Base-by-base conservation (phyloP, 768 basidiomycete genomes). In the Rhizopogon vinicolor region DNA sequence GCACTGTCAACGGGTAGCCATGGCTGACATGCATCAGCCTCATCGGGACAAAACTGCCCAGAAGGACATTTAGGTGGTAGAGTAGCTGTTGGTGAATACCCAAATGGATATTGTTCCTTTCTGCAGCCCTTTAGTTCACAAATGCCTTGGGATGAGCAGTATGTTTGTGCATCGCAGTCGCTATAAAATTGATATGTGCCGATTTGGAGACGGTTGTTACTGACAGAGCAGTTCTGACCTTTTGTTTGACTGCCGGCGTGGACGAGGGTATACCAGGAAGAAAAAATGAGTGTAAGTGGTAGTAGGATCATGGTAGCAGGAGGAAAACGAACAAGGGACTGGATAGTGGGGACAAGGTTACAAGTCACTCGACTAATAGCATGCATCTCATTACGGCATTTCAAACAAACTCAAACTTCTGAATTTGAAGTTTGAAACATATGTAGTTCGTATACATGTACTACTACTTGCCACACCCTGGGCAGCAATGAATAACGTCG, bases 401-500 rank as follows among this genome's bases (percentile, higher is more conserved):
- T 25, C 25, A 25, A 25, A 25, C 25, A 25, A 25, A 25, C 25
- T 25, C 25, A 25, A 25, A 25, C 4, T 25, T 25, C 25, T 22
- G 22, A 22, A 22, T 22, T 22, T 22, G 25, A 25, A 18, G 29
- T 25, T n/a, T 28, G 28, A 10, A 19, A 29, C 16, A 37, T 8
- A 37, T 43, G 19, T 18, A 13, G 10, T 41, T 33, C 25, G 49
- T 60, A 62, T 25, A 25, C 25, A 74, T 53, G 72, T 71, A 39
- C 82, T 72, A 80, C 56, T 72, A 80, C 56, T 77, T 77, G 49
- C 86, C 87, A 60, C 89, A 92, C 9, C 89, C 90, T 0, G 96
- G 94, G 75, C 96, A 99, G 57, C 91, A 93, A 66, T 98, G 96
- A 18, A 98, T 77, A 19, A 93, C 93, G 58, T 96, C 92, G 63